Conservation (phyloP, 257 asterid genomes). For the Jacaranda mimosifolia region DNA sequence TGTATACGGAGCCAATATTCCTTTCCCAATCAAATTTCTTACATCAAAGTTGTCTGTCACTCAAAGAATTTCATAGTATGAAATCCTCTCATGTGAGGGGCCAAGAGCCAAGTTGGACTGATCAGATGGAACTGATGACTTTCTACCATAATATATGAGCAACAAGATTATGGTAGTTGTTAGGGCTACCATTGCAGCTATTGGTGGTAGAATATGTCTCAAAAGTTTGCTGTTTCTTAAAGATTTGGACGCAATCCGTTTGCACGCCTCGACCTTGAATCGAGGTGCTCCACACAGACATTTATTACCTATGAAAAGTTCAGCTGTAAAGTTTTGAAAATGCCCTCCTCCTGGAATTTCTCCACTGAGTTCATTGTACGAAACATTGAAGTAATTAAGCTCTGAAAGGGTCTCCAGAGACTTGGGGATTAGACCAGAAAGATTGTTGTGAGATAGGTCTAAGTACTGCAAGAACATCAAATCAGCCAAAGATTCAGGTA, state of each 20-base stretch:
- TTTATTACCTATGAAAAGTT: too few relatives aligned
- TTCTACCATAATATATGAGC: too few relatives aligned
- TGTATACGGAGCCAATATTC: constrained; percentile 13
- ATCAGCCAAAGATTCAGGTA: constrained; percentile 27
- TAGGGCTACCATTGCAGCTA: too few relatives aligned
- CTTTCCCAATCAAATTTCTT: constrained; percentile 16
- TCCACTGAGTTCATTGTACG: neutral
- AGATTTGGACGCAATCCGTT: too few relatives aligned
- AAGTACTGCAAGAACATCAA: neutral
- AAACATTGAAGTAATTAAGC: neutral
- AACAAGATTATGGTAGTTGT: too few relatives aligned
- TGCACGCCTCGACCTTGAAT: neutral
- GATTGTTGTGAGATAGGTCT: neutral
- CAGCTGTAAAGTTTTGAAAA: neutral
- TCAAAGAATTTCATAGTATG: too few relatives aligned
- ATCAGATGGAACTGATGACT: too few relatives aligned
- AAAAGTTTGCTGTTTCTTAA: too few relatives aligned
- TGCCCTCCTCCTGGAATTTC: neutral
- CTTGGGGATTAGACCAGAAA: neutral
- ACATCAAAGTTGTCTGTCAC: neutral
- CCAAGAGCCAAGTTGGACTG: too few relatives aligned
- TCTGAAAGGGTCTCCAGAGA: neutral
- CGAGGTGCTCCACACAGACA: neutral
- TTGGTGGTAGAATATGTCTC: too few relatives aligned
- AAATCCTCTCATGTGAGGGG: too few relatives aligned